Evolutionary conservation across 768 basidiomycete species (phyloP), one percentile per base, ranked within the genome.

Genomic region (Saitozyma podzolica): DNA sequence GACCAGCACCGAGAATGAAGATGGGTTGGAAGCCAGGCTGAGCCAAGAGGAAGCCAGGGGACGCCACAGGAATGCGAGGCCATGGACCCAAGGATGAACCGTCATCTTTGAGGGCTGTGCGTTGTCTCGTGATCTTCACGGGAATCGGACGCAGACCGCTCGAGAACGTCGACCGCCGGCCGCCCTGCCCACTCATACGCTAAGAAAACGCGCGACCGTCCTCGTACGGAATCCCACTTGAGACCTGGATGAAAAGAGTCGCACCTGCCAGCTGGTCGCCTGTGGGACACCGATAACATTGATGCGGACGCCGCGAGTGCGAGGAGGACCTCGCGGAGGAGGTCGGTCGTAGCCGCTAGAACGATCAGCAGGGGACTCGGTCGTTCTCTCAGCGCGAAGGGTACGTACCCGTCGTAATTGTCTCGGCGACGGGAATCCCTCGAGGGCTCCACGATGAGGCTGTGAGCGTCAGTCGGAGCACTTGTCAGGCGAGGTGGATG

Each of bases 201-300:
- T 29, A 29, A 29, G 29, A 29, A 29, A 29, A 29, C 29, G 29
- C 29, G 29, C 29, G 29, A 29, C 29, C 29, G 29, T 29, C 29
- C 29, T 29, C 29, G 29, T 29, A 29, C 29, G 29, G 29, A 29
- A 29, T 29, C 29, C 29, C 29, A 29, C 29, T 29, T 29, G 29
- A 29, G 29, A 29, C 29, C 29, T 29, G 29, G 65, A 56, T 71
- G 77, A 76, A 78, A 74, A 79, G 64, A 68, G 76, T 81, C 89
- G 82, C 87, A 98, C 94, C 92, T 98, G 94, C 94, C 94, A 98
- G 80, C 93, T 96, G 51, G 92, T 95, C 78, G 94, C 91, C 77
- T 89, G 88, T 69, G 92, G 91, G 67, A 98, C 86, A 59, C 92
- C 92, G 45, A 89, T 86, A 62, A 99, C 91, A 64, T 89, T 84